These are phyloP conservation scores for Oleoguttula mirabilis DNA, from an alignment of 495 filamentous ascomycete genomes.

Conservation along the genomic window DNA sequence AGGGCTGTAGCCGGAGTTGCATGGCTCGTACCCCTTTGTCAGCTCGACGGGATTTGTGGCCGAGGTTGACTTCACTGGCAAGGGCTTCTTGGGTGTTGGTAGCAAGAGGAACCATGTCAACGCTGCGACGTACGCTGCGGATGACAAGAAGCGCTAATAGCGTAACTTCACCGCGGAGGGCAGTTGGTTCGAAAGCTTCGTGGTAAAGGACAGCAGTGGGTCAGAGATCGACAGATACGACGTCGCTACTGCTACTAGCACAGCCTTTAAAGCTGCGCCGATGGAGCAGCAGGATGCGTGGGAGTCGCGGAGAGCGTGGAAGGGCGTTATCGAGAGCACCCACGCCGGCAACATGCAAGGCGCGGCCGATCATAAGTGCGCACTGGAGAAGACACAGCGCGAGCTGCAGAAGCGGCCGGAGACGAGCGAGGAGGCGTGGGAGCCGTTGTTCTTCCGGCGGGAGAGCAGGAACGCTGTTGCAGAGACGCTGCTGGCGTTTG, in stretches of 20 bases:
- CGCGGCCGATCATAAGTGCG: slow-evolving; percentile 14
- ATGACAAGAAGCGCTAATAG: slow-evolving; percentile 13
- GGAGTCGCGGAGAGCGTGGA: slow-evolving; percentile 36
- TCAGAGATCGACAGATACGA: slow-evolving; percentile 22
- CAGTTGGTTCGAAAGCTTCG: slow-evolving; percentile 34
- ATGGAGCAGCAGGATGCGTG: slow-evolving; percentile 33
- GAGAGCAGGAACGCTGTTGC: slow-evolving; percentile 9
- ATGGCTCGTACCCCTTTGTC: slow-evolving; percentile 30
- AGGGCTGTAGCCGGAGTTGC: slow-evolving; percentile 30
- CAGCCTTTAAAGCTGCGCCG: slow-evolving; percentile 26
- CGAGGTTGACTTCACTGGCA: slow-evolving; percentile 32
- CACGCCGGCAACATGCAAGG: slow-evolving; percentile 29
- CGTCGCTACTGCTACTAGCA: slow-evolving; percentile 17
- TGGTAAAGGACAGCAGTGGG: slow-evolving; percentile 25
- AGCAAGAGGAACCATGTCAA: slow-evolving; percentile 27
- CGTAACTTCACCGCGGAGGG: slow-evolving; percentile 29
- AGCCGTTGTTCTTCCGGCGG: slow-evolving; percentile 18
- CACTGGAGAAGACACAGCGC: slow-evolving; percentile 17
- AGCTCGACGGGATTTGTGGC: slow-evolving; percentile 29
- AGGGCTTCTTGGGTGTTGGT: slow-evolving; percentile 24
- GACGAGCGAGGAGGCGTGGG: slow-evolving; percentile 16
- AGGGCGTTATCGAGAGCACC: slow-evolving; percentile 25
- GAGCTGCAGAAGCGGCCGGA: slow-evolving; percentile 16
- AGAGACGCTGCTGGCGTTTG: slow-evolving; percentile 13
- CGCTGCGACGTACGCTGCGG: slow-evolving; percentile 14